Conservation (phyloP, 2,329 filamentous ascomycete species). For the Cladosporium phlei region DNA sequence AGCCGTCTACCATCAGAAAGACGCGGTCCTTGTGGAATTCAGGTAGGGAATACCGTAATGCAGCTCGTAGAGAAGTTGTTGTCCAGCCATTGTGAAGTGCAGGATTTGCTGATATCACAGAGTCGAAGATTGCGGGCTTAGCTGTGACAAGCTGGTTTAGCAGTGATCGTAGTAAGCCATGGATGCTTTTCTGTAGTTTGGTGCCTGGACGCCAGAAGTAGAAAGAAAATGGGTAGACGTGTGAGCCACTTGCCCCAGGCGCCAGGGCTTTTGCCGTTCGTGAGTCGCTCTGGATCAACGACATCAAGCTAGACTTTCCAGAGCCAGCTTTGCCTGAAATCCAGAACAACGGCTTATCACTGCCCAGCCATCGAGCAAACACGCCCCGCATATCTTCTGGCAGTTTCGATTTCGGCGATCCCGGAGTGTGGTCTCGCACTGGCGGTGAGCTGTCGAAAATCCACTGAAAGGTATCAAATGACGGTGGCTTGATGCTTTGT, state of each 20-base stretch:
- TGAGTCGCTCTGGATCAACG: background rate
- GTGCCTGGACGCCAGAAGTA: slow-evolving; percentile 4
- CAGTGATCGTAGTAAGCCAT: background rate
- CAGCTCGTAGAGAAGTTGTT: too few relatives aligned
- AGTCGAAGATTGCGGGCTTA: background rate
- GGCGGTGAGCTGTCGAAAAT: background rate
- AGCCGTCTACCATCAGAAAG: background rate
- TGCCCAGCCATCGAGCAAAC: background rate
- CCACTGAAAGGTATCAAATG: background rate
- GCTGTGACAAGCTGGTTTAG: background rate
- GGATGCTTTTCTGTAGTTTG: background rate
- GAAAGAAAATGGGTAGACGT: background rate
- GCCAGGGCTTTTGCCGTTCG: background rate
- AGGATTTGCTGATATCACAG: background rate
- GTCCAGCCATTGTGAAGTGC: background rate
- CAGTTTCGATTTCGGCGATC: background rate
- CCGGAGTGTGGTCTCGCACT: too few relatives aligned
- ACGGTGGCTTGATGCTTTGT: background rate
- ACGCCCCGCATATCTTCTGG: background rate
- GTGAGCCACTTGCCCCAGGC: background rate
- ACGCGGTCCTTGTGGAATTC: background rate
- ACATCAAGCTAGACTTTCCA: slow-evolving; percentile 5
- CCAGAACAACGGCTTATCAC: slow-evolving; percentile 1
- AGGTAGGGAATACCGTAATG: background rate
- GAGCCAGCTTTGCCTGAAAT: slow-evolving; percentile 3